Base-by-base conservation (phyloP, 2,329 filamentous ascomycete genomes). In the Diaporthe capsici region DNA sequence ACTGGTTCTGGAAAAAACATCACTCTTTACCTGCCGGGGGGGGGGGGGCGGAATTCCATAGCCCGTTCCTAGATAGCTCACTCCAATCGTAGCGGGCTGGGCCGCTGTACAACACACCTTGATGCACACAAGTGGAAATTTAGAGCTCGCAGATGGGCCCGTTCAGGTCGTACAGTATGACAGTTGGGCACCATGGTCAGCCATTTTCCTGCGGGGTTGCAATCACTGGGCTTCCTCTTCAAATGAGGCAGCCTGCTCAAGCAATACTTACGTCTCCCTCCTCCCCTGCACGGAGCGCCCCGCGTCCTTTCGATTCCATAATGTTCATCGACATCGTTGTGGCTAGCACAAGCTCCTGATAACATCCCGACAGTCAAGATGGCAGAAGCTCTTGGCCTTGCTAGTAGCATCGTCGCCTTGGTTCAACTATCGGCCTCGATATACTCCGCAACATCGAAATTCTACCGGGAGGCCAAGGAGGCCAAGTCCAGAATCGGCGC, bases 221-320 rank as follows among this genome's bases (percentile, higher is more conserved):
- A 15, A 20, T 1, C 15, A 28, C 12, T 7, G 20, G 47, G 47
- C 20, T 39, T 15, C 7, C 34, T 25, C n/a, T 22, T 39, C 28
- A 37, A 25, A 39, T 17, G 31, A 39, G 57, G 22, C 10, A 60
- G 34, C 34, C 17, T 60, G 34, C 34, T n/a, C 4, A 3, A 60
- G 34, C 9, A 37, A 39, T 39, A 28, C 28, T 28, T 2, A 28
- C 1, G 28, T 28, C 0, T 53, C 12, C 49, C n/a, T 28, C 9
- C n/a, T 28, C 1, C 1, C 10, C 15, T 25, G 5, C 22, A 12
- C 49, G 15, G 47, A 17, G 17, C n/a, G 3, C 2, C 20, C 8
- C 47, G 7, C 2, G 0, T 1, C 9, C 3, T 12, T 15, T 53
- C 0, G 6, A 4, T 15, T 25, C 22, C 4, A 25, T 4, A 13